Base-by-base conservation (phyloP, 225 moss, liverwort and hornwort genomes). In the Sphagnum contortum region DNA sequence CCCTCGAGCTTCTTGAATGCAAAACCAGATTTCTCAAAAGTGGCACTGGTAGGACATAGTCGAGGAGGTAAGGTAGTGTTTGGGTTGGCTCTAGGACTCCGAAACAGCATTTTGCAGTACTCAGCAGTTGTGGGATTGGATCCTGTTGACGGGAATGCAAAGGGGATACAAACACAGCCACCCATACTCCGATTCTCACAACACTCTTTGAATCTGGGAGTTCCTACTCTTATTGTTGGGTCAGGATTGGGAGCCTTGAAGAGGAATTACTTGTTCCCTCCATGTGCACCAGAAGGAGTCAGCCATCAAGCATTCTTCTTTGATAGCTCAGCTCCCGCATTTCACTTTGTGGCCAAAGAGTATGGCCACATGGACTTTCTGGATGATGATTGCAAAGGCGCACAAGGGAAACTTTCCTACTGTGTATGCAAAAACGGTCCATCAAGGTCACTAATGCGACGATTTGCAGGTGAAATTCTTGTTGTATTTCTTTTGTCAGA, bases 31-130 rank as follows among this genome's bases (percentile, higher is more conserved):
- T 73, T 92, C 29, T 55, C 64, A n/a, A 90, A 72, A 45, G 73
- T 85, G 29, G 90, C 87, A 9, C 5, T 92, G 0, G 70, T 70
- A 3, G 95, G 92, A 45, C 92, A 95, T 60, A 95, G 95, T 66
- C 88, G 92, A 14, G 95, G 95, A 4, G 95, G 84, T n/a, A 95
- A 95, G 64, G 92, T 92, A 1, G 92, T 76, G 8, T 95, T 87
- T 49, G 92, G 86, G 12, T 73, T 95, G 2, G 95, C 84, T 0
- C 73, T 82, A 2, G 92, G 86, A 0, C 66, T 95, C 14, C 68
- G 78, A 12, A 63, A 72, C 69, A 81, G 81, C 59, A 8, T 69
- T 9, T 52, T 89, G 2, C 74, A 72, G 2, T 79, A 89, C n/a
- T 88, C 82, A 0, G 95, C 95, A 0, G 49, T 95, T n/a, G 73